phyloP scores from a whole-genome alignment of 1,284 basidiomycete genomes.

The Somion occarium region DNA sequence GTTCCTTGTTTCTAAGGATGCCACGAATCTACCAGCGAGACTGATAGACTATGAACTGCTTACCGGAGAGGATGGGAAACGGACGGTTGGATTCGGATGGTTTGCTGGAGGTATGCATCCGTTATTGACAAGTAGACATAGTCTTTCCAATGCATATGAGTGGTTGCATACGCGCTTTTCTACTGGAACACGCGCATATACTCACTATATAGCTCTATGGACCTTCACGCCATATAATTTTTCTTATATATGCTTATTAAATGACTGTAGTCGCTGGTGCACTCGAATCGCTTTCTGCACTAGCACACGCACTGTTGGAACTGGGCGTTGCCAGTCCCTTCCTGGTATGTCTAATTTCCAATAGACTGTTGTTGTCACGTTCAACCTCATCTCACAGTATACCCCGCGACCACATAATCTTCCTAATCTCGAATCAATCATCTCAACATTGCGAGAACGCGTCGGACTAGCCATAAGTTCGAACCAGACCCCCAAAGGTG shows the following conservation, averaged over 20 bases:
- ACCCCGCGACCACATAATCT: constrained; percentile 79
- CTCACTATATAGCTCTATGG: neutral
- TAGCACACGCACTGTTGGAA: constrained; percentile 75
- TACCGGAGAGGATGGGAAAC: constrained; percentile 56
- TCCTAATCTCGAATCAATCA: constrained; percentile 55
- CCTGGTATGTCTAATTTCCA: constrained; percentile 44
- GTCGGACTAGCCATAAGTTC: constrained; percentile 48
- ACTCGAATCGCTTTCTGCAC: constrained; percentile 74
- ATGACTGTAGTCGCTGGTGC: constrained; percentile 66
- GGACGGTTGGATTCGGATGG: constrained; percentile 87
- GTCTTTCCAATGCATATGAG: neutral
- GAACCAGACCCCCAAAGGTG: constrained; percentile 55
- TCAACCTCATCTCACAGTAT: constrained; percentile 51
- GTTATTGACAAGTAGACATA: neutral
- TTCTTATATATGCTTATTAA: neutral
- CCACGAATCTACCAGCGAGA: constrained; percentile 34
- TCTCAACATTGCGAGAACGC: constrained; percentile 51
- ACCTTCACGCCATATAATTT: neutral
- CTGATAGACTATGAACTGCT: constrained; percentile 86
- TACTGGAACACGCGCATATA: neutral
- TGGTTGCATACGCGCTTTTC: neutral
- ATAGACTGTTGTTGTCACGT: too few relatives aligned
- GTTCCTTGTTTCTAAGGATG: constrained; percentile 41
- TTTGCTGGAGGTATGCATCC: constrained; percentile 71
- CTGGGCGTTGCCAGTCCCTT: constrained; percentile 80